phyloP scores from a whole-genome alignment of 805 yeast species.

The Starmerella powellii region DNA sequence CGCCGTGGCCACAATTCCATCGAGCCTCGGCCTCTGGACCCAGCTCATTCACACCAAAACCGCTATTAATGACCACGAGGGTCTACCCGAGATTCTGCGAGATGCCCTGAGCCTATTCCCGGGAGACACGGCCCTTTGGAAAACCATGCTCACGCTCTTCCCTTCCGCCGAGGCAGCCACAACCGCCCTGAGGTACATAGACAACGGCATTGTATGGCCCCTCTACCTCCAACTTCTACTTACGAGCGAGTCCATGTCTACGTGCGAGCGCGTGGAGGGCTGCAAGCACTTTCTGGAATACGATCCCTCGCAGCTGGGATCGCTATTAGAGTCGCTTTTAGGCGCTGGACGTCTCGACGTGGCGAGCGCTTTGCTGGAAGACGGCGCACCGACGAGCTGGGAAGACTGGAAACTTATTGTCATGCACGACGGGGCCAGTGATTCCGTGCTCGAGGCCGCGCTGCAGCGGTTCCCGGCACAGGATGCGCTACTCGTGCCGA shows the following conservation, averaged over 20 bases:
- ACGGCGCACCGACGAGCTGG: too few relatives aligned
- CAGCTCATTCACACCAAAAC: slow-evolving; percentile 1
- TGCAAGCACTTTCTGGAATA: slow-evolving; percentile 5
- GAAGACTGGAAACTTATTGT: slow-evolving; percentile 7
- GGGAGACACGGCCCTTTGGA: slow-evolving; percentile 8
- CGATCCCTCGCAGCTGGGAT: neutral
- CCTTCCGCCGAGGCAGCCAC: slow-evolving; percentile 37
- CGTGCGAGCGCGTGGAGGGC: neutral
- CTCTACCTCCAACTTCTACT: slow-evolving; percentile 41
- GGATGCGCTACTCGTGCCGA: slow-evolving; percentile 2
- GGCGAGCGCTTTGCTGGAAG: neutral
- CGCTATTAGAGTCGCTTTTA: neutral
- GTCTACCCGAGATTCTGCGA: neutral
- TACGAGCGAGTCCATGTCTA: too few relatives aligned
- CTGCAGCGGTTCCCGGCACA: neutral
- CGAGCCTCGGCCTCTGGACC: slow-evolving; percentile 5
- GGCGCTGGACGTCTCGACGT: neutral
- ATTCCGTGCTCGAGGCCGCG: slow-evolving; percentile 1
- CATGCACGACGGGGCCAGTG: neutral
- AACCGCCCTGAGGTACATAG: slow-evolving; percentile 37
- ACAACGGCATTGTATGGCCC: slow-evolving; percentile 47
- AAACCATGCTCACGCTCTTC: slow-evolving; percentile 3
- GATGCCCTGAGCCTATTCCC: slow-evolving; percentile 16
- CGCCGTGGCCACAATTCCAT: slow-evolving; percentile 15
- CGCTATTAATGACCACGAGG: neutral